These are phyloP conservation scores for Penicillium simplicissimum DNA, from an alignment of 495 filamentous ascomycete species.

Conservation along the genomic window DNA sequence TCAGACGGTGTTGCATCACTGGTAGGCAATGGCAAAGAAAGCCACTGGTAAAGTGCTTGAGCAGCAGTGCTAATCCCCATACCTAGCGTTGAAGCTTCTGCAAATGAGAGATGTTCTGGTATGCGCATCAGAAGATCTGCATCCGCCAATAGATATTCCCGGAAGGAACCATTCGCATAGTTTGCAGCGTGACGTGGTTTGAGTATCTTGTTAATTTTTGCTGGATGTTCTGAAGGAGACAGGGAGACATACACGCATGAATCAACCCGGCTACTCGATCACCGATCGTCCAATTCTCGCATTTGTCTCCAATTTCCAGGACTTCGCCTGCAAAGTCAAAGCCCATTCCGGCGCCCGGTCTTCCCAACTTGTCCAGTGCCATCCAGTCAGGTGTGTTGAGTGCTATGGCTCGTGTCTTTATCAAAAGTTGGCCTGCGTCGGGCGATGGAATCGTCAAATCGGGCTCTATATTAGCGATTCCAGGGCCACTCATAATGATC, in stretches of 20 bases:
- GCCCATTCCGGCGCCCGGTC: constrained; percentile 7
- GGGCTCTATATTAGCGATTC: constrained; percentile 1
- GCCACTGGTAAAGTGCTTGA: not conserved
- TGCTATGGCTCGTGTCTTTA: constrained; percentile 6
- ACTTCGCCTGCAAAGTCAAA: constrained; percentile 10
- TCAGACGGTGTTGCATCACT: not conserved
- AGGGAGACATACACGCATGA: not conserved
- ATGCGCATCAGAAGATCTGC: not conserved
- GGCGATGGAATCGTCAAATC: constrained; percentile 11
- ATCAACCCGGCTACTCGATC: not conserved
- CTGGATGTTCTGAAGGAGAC: not conserved
- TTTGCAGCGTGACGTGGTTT: not conserved
- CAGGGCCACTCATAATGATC: constrained; percentile 2
- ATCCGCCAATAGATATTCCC: not conserved
- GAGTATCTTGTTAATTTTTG: not conserved
- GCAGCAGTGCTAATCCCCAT: not conserved
- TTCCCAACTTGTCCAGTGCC: not conserved
- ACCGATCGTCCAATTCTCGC: not conserved
- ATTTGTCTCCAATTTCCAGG: not conserved
- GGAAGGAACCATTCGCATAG: not conserved
- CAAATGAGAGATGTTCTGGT: not conserved
- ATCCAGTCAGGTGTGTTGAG: constrained; percentile 11
- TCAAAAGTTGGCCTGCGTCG: not conserved
- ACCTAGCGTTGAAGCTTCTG: not conserved
- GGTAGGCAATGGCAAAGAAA: not conserved